Evolutionary conservation across 495 filamentous ascomycete genomes (phyloP).

Genomic region (Hyaloscypha variabilis): DNA sequence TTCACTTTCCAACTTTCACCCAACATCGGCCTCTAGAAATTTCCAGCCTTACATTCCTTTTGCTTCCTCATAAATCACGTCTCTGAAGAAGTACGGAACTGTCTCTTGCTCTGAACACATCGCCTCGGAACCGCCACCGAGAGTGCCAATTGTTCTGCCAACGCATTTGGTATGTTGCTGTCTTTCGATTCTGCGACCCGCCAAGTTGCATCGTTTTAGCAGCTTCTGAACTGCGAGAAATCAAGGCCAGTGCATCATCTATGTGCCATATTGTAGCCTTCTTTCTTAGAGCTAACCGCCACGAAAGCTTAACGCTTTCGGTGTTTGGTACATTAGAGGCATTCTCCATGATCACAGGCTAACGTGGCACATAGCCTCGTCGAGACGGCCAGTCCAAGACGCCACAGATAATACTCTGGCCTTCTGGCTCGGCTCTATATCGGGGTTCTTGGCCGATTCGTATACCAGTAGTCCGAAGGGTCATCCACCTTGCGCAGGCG

Average conservation of each 20-base stretch:
- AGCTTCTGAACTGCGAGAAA: not conserved
- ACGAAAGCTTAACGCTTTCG: not conserved
- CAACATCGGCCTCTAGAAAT: not conserved
- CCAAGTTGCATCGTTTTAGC: not conserved
- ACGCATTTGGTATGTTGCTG: not conserved
- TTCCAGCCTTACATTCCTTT: conserved; percentile 20
- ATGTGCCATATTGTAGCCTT: not conserved
- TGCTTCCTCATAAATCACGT: conserved; percentile 17
- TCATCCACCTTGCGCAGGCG: too few relatives aligned
- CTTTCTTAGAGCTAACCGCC: not conserved
- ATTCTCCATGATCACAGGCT: not conserved
- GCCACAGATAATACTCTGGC: not conserved
- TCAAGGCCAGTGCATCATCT: not conserved
- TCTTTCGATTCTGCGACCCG: not conserved
- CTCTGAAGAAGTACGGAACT: not conserved
- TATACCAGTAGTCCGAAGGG: too few relatives aligned
- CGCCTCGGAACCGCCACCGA: not conserved
- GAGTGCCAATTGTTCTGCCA: not conserved
- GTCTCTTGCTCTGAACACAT: not conserved
- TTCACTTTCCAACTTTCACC: not conserved
- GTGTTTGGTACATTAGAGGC: not conserved
- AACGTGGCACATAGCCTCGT: not conserved
- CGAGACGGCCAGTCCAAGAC: not conserved
- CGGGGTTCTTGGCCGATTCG: too few relatives aligned
- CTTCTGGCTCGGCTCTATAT: too few relatives aligned